These are phyloP conservation scores for Neurospora sp. DNA, from an alignment of 495 filamentous ascomycete genomes.

Conservation along the genomic window DNA sequence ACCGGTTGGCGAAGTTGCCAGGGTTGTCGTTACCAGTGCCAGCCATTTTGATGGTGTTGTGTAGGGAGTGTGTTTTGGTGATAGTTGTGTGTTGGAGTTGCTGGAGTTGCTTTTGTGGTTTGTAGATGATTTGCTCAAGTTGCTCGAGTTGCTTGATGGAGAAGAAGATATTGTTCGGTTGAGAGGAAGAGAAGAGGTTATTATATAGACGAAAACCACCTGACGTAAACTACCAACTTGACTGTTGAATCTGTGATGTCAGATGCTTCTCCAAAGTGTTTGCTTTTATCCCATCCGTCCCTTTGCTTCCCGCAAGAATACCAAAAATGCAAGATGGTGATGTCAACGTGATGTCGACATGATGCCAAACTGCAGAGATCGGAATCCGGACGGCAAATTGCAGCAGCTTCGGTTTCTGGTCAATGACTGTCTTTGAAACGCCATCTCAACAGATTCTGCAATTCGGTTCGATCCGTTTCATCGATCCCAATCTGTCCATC, in stretches of 20 bases:
- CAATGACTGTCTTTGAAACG: not conserved
- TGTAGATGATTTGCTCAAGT: not conserved
- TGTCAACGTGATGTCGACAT: not conserved
- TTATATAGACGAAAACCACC: not conserved
- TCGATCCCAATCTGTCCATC: not conserved
- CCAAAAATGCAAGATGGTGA: not conserved
- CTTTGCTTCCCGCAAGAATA: not conserved
- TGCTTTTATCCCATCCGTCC: not conserved
- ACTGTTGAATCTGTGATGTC: not conserved
- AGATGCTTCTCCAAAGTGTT: not conserved
- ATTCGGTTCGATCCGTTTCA: not conserved
- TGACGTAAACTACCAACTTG: not conserved
- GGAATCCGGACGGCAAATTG: not conserved
- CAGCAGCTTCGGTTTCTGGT: not conserved
- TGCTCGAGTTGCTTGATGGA: not conserved
- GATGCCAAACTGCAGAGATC: not conserved
- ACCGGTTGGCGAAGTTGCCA: slow-evolving; percentile 53
- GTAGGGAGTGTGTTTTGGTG: not conserved
- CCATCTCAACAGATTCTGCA: not conserved
- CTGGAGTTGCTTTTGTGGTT: not conserved
- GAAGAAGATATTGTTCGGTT: not conserved
- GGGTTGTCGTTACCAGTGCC: slow-evolving; percentile 39
- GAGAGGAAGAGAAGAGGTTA: not conserved
- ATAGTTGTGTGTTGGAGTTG: not conserved
- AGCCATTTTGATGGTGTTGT: not conserved